Percentiles rank a stretch among this genome's conserved stretches.
Conservation (phyloP, 2,329 filamentous ascomycete species). For the Venturia aucupariae region DNA sequence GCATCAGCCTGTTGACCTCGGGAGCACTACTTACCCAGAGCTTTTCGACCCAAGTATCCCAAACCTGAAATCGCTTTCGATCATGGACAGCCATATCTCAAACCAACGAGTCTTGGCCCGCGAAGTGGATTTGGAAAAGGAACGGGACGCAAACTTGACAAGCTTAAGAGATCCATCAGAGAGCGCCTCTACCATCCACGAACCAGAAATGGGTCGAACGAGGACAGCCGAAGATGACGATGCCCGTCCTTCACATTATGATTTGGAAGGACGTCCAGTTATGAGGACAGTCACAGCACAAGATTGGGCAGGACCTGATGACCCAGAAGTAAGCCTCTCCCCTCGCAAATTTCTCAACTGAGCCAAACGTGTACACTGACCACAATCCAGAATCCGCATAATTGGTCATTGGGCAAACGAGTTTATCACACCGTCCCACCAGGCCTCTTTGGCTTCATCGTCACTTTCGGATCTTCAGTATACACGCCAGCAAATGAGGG, state of each 20-base stretch:
- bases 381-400: slow-evolving; percentile 12
- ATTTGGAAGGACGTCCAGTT: background rate
- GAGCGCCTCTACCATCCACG: background rate
- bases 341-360: background rate
- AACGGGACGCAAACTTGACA: background rate
- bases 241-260: background rate
- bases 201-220: slow-evolving; percentile 1
- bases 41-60: background rate
- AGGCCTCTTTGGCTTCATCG: slow-evolving; percentile 14
- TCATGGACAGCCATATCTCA: background rate
- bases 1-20: background rate
- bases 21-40: too few species aligned
- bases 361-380: background rate
- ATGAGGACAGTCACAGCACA: slow-evolving; percentile 10
- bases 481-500: slow-evolving; percentile 14
- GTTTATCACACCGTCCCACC: slow-evolving; percentile 14
- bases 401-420: slow-evolving; percentile 14
- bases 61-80: background rate
- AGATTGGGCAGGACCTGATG: slow-evolving; percentile 14
- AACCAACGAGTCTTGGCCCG: background rate
- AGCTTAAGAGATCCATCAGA: background rate
- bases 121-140: background rate
- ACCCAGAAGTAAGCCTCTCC: slow-evolving; percentile 10
- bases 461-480: slow-evolving; percentile 15
- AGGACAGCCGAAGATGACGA: background rate